These are phyloP conservation scores for Lactarius sanguifluus DNA, from an alignment of 768 basidiomycete species.

Conservation along the genomic window DNA sequence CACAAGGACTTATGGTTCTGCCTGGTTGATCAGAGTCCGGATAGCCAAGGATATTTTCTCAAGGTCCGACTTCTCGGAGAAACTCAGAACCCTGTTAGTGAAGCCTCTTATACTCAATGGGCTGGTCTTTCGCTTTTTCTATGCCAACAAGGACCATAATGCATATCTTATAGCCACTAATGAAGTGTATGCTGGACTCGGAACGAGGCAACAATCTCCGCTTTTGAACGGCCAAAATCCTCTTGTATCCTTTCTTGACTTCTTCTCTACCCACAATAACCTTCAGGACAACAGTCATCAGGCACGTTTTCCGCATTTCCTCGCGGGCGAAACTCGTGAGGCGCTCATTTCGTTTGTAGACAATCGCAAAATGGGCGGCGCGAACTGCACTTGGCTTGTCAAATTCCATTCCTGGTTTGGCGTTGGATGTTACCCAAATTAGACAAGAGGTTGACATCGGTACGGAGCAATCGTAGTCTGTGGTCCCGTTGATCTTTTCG, in stretches of 20 bases:
- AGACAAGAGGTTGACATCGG: constrained; percentile 48
- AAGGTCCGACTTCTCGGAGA: constrained; percentile 30
- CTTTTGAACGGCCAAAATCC: constrained; percentile 10
- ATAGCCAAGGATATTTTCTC: constrained; percentile 40
- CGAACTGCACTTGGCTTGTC: constrained; percentile 62
- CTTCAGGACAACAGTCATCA: constrained; percentile 48
- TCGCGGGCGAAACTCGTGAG: background rate
- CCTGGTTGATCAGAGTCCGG: constrained; percentile 52
- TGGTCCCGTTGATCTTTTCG: constrained; percentile 1
- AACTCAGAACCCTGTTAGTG: constrained; percentile 44
- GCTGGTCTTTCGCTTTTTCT: constrained; percentile 58
- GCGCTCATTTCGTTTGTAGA: constrained; percentile 38
- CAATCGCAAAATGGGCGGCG: constrained; percentile 64
- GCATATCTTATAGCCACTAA: constrained; percentile 58
- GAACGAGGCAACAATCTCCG: background rate
- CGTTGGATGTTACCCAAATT: constrained; percentile 42
- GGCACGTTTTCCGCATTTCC: constrained; percentile 37
- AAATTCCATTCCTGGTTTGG: constrained; percentile 58
- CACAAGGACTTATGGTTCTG: constrained; percentile 62
- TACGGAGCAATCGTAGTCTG: constrained; percentile 33
- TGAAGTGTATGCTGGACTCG: constrained; percentile 42
- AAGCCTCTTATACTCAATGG: constrained; percentile 55
- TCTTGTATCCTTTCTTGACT: constrained; percentile 43
- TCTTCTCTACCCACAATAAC: constrained; percentile 58
- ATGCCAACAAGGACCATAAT: constrained; percentile 52